Evolutionary conservation across 305 asterid species (phyloP).

Genomic region (Ilex paraguariensis): DNA sequence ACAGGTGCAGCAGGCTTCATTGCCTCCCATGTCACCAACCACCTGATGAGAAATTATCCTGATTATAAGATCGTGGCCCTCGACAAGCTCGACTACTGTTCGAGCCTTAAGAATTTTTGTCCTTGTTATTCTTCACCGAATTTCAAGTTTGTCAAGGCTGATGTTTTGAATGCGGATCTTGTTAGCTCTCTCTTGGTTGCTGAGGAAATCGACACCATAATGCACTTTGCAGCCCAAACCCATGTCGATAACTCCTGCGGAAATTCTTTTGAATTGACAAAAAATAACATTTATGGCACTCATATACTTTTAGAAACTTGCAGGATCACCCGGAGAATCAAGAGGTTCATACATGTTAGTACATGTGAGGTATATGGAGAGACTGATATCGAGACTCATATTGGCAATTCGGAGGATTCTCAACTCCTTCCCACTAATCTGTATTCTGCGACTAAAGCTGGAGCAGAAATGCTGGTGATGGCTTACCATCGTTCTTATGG

Average conservation of each 20-base stretch:
- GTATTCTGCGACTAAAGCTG: conserved; percentile 58
- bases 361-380: conserved; percentile 92
- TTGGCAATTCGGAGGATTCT: conserved; percentile 87
- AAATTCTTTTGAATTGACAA: conserved; percentile 82
- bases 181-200: conserved; percentile 76
- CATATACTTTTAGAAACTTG: conserved; percentile 88
- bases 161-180: conserved; percentile 78
- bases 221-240: conserved; percentile 95
- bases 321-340: conserved; percentile 78
- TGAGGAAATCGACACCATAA: conserved; percentile 76
- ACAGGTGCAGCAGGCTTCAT: conserved; percentile 95
- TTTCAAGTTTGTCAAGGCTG: conserved; percentile 85
- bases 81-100: conserved; percentile 89
- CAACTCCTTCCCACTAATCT: conserved; percentile 88
- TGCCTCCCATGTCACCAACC: conserved; percentile 82
- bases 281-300: conserved; percentile 85
- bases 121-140: conserved; percentile 67
- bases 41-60: conserved; percentile 65
- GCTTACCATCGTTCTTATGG: conserved; percentile 89
- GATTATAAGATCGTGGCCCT: conserved; percentile 75
- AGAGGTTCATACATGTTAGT: conserved; percentile 83
- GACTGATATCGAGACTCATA: conserved; percentile 79
- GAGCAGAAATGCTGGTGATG: conserved; percentile 66
- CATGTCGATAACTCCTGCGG: conserved; percentile 90
- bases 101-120: conserved; percentile 62